phyloP scores from a whole-genome alignment of 129 eudicot genomes.

The Pittosporum tobira region DNA sequence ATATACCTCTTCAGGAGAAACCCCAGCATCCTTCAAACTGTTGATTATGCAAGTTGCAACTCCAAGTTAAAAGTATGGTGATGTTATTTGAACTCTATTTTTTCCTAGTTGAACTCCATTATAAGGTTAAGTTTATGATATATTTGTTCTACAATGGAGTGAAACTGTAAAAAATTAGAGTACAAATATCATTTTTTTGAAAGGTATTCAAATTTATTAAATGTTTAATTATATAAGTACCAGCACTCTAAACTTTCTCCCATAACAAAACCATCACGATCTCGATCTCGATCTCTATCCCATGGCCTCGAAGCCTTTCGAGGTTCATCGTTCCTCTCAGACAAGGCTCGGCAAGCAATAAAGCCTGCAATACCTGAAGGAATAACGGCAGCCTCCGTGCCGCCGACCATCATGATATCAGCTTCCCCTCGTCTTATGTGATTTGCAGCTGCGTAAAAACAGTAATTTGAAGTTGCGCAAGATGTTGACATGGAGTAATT shows the following conservation, averaged over 20 bases:
- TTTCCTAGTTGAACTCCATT: too few species aligned
- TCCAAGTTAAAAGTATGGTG: conserved; percentile 74
- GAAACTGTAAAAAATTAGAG: too few species aligned
- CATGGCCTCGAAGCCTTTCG: conserved; percentile 65
- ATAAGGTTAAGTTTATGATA: too few species aligned
- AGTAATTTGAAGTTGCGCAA: conserved; percentile 69
- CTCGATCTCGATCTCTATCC: conserved; percentile 62
- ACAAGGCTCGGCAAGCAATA: conserved; percentile 66
- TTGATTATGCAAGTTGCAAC: conserved; percentile 61
- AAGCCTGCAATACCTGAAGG: conserved; percentile 62
- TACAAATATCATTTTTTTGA: too few species aligned
- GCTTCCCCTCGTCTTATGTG: conserved; percentile 74
- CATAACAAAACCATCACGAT: conserved; percentile 73
- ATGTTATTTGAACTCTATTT: conserved; percentile 72
- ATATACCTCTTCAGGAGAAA: conserved; percentile 75
- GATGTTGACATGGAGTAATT: conserved; percentile 69
- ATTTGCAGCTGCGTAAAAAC: conserved; percentile 68
- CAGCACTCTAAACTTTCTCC: conserved; percentile 75
- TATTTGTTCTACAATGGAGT: too few species aligned
- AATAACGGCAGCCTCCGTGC: conserved; percentile 56
- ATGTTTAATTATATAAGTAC: conserved; percentile 15
- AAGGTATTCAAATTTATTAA: too few species aligned
- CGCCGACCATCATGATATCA: conserved; percentile 60
- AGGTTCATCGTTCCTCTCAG: conserved; percentile 68
- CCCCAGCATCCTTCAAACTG: conserved; percentile 51